Evolutionary conservation across 805 yeast species (phyloP).

Genomic region (Schwanniomyces occidentalis): DNA sequence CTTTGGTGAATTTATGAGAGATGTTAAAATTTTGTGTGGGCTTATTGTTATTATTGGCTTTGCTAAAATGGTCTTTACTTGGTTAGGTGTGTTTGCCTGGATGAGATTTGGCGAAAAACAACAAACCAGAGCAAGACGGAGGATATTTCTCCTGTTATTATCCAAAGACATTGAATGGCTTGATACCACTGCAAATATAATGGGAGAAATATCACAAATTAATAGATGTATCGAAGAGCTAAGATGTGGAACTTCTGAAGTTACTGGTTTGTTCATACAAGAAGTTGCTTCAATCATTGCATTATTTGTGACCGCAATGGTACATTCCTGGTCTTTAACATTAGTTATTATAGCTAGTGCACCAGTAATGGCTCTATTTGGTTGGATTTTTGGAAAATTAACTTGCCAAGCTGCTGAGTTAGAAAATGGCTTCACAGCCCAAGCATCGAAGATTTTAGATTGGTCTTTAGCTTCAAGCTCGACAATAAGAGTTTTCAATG

Average conservation of each 20-base stretch:
- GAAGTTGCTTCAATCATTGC: slow-evolving; percentile 54
- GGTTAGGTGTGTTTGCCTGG: slow-evolving; percentile 64
- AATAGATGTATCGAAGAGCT: slow-evolving; percentile 76
- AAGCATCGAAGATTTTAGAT: slow-evolving; percentile 60
- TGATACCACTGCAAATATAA: slow-evolving; percentile 53
- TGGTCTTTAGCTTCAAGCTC: slow-evolving; percentile 67
- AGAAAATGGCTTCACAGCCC: slow-evolving; percentile 60
- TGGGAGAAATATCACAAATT: slow-evolving; percentile 65
- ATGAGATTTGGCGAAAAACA: slow-evolving; percentile 71
- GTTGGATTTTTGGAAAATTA: slow-evolving; percentile 50
- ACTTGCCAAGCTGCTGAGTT: slow-evolving; percentile 48
- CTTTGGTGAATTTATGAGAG: slow-evolving; percentile 21
- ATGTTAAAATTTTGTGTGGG: slow-evolving; percentile 28
- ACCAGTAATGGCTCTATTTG: slow-evolving; percentile 61
- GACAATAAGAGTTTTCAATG: slow-evolving; percentile 62
- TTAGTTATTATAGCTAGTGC: slow-evolving; percentile 70
- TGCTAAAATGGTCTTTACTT: slow-evolving; percentile 33
- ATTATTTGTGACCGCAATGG: slow-evolving; percentile 63
- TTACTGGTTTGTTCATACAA: slow-evolving; percentile 57
- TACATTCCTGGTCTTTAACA: slow-evolving; percentile 83
- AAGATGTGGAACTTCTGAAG: slow-evolving; percentile 67
- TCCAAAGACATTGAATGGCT: slow-evolving; percentile 58
- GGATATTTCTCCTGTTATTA: slow-evolving; percentile 47
- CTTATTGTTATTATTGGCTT: slow-evolving; percentile 34
- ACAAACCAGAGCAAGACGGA: slow-evolving; percentile 53